A percentile compares a stretch with the other conserved stretches of the same genome.
Conservation (phyloP, 2,329 filamentous ascomycete species). For the Talaromyces sp. region DNA sequence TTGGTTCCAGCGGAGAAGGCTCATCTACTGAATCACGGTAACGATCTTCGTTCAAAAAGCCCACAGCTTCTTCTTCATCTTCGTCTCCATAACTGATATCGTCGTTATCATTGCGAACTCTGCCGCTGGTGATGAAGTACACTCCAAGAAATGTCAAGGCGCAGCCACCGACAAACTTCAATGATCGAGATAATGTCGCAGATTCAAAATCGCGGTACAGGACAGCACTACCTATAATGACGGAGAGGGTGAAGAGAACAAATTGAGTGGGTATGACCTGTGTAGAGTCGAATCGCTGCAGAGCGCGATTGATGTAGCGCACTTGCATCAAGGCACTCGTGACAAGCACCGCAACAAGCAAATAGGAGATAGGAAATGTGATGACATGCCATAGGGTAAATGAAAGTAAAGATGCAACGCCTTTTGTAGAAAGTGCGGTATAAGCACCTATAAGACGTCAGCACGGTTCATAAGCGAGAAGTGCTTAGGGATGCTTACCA, state of each 20-base stretch:
- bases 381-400: conserved; percentile 86
- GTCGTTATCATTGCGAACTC: conserved; percentile 57
- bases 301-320: conserved; percentile 84
- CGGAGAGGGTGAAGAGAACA: conserved; percentile 90
- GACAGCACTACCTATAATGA: conserved; percentile 89
- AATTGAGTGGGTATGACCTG: conserved; percentile 98
- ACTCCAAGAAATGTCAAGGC: conserved; percentile 91
- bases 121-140: conserved; percentile 91
- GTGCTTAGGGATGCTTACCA: conserved; percentile 55
- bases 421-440: conserved; percentile 94
- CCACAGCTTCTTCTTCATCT: conserved; percentile 56
- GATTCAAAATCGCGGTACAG: conserved; percentile 94
- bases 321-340: conserved; percentile 93
- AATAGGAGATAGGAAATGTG: conserved; percentile 87
- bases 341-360: conserved; percentile 73
- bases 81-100: conserved; percentile 64
- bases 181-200: conserved; percentile 67
- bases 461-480: conserved; percentile 18
- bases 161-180: conserved; percentile 87
- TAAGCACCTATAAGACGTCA: conserved; percentile 67
- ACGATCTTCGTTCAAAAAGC: conserved; percentile 37
- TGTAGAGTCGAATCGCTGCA: conserved; percentile 93
- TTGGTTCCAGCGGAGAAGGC: conserved; percentile 23
- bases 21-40: conserved; percentile 37
- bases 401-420: conserved; percentile 90